Base-by-base conservation (phyloP, 1,139 yeast species). In the Yamadazyma atmosphaerica region DNA sequence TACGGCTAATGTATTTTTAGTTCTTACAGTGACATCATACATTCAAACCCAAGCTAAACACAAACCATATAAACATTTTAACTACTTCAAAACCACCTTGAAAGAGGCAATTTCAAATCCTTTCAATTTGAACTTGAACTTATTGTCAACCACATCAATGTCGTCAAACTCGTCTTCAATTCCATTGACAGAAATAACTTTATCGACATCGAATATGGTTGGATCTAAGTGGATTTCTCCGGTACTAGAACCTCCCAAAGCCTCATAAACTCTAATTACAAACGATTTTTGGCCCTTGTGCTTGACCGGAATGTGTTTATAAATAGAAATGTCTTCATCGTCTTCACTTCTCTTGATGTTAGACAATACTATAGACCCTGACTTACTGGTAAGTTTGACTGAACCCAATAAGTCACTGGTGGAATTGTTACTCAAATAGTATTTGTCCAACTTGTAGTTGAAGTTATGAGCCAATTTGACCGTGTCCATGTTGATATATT, bases 331-430 rank as follows among this genome's bases (percentile, higher is more conserved):
- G 38, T 76, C 85, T 27, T 60, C 67, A 56, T 90, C 97, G 55
- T 86, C 90, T 55, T 90, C 98, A 17, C 88, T 89, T 52, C 97
- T 78, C 63, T 92, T 92, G 38, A 92, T 63, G 46, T 88, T 83
- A 8, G 94, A 81, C 42, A 92, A 63, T 9, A 89, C 72, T 43
- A 89, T 66, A 8, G 33, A 30, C 9, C 31, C 31, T 2, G 59
- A 53, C 38, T 81, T 79, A 10, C 65, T 64, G 39, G 74, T 79
- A 4, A 52, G 45, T 18, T 57, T 48, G 26, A 65, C 50, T 4
- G 44, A 32, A 14, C 52, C 44, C 23, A 54, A 47, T 23, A 40
- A 32, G 23, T 40, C 33, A 4, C 6, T 4, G 30, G 39, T 12
- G 16, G 39, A 37, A 28, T 42, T 43, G 4, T 38, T 37, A 5